A percentile compares a stretch with the other conserved stretches of the same genome.
These are phyloP conservation scores for Oidiodendron maius DNA, from an alignment of 495 filamentous ascomycete species.

Conservation along the genomic window DNA sequence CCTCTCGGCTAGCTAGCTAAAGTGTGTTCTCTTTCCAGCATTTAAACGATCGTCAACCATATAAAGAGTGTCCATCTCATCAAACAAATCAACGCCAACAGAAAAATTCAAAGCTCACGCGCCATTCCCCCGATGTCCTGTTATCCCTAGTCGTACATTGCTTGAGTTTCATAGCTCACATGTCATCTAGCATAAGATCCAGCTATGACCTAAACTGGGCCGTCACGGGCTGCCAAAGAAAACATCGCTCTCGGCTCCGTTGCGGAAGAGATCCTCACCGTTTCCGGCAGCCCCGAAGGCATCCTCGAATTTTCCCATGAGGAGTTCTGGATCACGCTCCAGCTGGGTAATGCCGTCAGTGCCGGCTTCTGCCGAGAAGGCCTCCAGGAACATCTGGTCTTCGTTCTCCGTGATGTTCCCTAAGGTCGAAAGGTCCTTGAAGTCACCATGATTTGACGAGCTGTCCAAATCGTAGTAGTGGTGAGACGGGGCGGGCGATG, in stretches of 20 bases:
- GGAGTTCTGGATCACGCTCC: constrained; percentile 31
- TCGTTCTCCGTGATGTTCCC: constrained; percentile 24
- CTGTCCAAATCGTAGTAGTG: constrained; percentile 40
- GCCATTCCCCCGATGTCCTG: too few species aligned
- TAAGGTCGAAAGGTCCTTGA: constrained; percentile 22
- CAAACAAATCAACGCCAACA: too few species aligned
- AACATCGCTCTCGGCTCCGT: constrained; percentile 28
- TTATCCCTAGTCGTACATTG: too few species aligned
- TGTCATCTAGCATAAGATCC: too few species aligned
- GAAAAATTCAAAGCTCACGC: too few species aligned
- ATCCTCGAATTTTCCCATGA: constrained; percentile 42
- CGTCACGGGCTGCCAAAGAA: constrained; percentile 31
- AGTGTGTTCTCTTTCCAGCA: too few species aligned
- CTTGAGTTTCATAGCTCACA: too few species aligned
- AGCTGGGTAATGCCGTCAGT: constrained; percentile 28
- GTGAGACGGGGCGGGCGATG: constrained; percentile 36
- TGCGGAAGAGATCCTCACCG: constrained; percentile 32
- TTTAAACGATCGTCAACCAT: too few species aligned
- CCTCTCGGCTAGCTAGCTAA: too few species aligned
- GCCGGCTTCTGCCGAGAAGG: constrained; percentile 21
- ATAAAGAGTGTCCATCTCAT: too few species aligned
- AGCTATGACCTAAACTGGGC: too few species aligned
- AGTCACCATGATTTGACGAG: constrained; percentile 24
- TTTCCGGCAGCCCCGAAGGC: constrained; percentile 28
- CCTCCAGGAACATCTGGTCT: constrained; percentile 29